Evolutionary conservation across 2,329 filamentous ascomycete species (phyloP).

Genomic region (Phyllosticta ampelicida): DNA sequence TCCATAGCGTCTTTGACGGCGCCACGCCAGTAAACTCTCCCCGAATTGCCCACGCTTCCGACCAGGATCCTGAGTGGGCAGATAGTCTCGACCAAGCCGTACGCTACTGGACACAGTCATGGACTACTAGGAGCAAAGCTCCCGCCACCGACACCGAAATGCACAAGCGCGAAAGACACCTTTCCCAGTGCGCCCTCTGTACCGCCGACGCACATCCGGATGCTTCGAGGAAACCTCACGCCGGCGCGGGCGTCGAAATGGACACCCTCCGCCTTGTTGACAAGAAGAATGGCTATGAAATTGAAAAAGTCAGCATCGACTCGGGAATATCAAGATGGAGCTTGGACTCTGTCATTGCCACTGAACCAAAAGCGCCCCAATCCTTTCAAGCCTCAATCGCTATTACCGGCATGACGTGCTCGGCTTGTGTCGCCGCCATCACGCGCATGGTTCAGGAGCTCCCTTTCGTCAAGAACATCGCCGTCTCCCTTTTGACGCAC

Average conservation of each 20-base stretch:
- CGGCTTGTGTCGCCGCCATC: constrained; percentile 14
- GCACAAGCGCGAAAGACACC: constrained; percentile 22
- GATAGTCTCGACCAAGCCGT: constrained; percentile 26
- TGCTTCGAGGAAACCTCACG: constrained; percentile 2
- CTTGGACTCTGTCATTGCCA: constrained; percentile 8
- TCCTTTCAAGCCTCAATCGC: constrained; percentile 10
- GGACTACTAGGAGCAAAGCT: constrained; percentile 10
- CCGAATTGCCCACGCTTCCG: constrained; percentile 11
- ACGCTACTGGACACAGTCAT: constrained; percentile 19
- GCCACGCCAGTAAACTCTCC: constrained; percentile 14
- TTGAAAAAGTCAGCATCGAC: constrained; percentile 4
- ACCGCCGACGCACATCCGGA: constrained; percentile 16
- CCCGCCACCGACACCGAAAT: constrained; percentile 14
- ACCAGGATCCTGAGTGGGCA: constrained; percentile 20
- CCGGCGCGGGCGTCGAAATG: background rate
- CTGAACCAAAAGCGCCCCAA: background rate
- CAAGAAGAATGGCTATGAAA: background rate
- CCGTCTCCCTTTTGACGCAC: constrained; percentile 15
- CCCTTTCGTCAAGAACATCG: constrained; percentile 14
- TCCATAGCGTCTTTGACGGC: constrained; percentile 38
- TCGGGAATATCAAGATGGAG: constrained; percentile 5
- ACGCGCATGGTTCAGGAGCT: constrained; percentile 13
- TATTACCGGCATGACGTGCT: constrained; percentile 14
- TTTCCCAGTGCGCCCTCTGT: constrained; percentile 27
- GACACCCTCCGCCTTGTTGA: background rate